Evolutionary conservation across 257 asterid species (phyloP).

Genomic region (Solanum paucissectum): DNA sequence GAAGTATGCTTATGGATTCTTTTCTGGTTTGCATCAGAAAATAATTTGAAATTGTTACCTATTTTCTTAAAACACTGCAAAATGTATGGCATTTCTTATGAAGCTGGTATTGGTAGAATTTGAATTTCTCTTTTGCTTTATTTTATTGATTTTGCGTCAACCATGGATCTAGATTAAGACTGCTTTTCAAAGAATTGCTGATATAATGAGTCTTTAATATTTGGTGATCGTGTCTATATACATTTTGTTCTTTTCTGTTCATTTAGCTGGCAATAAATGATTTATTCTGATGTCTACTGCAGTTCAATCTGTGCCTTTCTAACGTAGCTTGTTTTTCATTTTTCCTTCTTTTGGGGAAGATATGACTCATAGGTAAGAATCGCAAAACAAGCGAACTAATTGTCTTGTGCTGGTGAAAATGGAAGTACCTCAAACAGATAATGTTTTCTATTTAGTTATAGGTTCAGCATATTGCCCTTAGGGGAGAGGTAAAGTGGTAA

Average conservation of each 20-base stretch:
- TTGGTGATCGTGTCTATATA: not conserved
- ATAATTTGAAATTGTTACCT: not conserved
- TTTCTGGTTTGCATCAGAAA: not conserved
- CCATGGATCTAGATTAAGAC: not conserved
- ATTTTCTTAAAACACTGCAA: not conserved
- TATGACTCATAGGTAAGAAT: not conserved
- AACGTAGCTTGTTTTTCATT: not conserved
- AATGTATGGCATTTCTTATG: not conserved
- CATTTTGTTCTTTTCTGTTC: not conserved
- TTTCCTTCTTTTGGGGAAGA: not conserved
- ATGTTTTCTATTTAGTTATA: not conserved
- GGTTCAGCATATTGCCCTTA: not conserved
- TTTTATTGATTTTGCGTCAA: not conserved
- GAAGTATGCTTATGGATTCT: conserved; percentile 12
- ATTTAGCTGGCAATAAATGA: not conserved
- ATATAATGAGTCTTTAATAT: not conserved
- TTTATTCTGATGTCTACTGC: not conserved
- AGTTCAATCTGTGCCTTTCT: not conserved
- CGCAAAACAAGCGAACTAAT: not conserved
- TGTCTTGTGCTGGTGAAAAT: not conserved
- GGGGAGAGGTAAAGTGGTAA: not conserved
- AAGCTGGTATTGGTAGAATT: not conserved
- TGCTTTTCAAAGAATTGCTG: not conserved
- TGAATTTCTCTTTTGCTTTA: not conserved
- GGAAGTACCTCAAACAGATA: not conserved